These are phyloP conservation scores for Apiospora kogelbergensis DNA, from an alignment of 2,329 filamentous ascomycete species.

Conservation along the genomic window DNA sequence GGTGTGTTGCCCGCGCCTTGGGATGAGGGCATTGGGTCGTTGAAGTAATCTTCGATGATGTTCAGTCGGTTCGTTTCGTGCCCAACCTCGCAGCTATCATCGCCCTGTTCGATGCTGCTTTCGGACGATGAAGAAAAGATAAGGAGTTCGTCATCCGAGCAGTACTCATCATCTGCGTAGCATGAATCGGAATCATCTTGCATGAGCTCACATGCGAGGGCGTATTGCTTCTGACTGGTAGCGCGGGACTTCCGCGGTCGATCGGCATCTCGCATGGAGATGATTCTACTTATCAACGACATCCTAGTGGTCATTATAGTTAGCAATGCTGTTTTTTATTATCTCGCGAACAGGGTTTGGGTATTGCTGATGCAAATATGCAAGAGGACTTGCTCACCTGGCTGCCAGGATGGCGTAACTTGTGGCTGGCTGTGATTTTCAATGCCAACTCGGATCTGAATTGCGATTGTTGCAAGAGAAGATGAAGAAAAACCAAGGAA, in stretches of 20 bases:
- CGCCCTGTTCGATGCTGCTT: neutral
- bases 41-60: neutral
- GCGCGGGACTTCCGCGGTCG: neutral
- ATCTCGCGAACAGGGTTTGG: no score
- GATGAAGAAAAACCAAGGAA: no score
- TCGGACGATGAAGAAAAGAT: neutral
- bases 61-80: neutral
- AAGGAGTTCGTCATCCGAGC: neutral
- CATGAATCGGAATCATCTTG: neutral
- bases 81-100: neutral
- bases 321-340: no score
- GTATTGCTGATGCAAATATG: no score
- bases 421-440: no score
- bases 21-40: no score
- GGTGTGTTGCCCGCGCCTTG: no score
- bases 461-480: no score
- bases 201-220: neutral
- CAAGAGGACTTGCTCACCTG: no score
- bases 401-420: no score
- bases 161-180: neutral
- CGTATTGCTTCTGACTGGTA: neutral
- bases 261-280: neutral
- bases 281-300: neutral
- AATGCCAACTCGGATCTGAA: no score
- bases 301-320: neutral